Base-by-base conservation (phyloP, 2,329 filamentous ascomycete genomes). In the Nothophoma quercina region DNA sequence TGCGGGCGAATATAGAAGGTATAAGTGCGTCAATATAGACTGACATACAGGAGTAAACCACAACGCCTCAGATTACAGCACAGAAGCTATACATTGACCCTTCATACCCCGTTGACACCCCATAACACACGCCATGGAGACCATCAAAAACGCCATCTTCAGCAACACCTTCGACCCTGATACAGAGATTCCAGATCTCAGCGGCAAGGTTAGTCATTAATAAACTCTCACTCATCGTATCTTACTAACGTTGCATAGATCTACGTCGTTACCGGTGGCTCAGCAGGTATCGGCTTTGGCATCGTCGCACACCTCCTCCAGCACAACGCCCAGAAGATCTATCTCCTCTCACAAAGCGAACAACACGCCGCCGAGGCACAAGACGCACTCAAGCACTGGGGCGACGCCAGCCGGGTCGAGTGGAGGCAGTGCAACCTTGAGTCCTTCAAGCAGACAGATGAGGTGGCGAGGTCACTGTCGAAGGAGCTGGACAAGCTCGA, bases 291-390 rank as follows among this genome's bases (percentile, higher is more conserved):
- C 25, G 80, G 80, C 13, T 82, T 77, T 52, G 80, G 79, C 19
- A 82, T 83, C 36, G 73, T 77, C 22, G 79, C 80, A 7, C 81
- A 83, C 55, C 67, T 83, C n/a, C 75, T 83, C 3, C 77, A 82
- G 59, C 79, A 81, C 63, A 78, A 78, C 36, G 70, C 77, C 1
- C 65, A 69, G 4, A 79, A 76, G 51, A 75, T 83, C 38, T 80
- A 80, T 52, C 70, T 83, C 3, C 71, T 83, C 4, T 78, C 78
- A 15, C 79, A 78, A 53, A 81, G 81, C 38, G 76, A 79, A 58
- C 68, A 81, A 18, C 78, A 82, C 61, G 73, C 78, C n/a, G 61
- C 72, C 15, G 75, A 79, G 50, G 79, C 79, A 1, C 63, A 77
- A 35, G 68, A 77, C 43, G 72, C 70, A 3, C 68, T 82, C 2